Evolutionary conservation across 257 asterid genomes (phyloP).

Genomic region (Przewalskia tangutica): DNA sequence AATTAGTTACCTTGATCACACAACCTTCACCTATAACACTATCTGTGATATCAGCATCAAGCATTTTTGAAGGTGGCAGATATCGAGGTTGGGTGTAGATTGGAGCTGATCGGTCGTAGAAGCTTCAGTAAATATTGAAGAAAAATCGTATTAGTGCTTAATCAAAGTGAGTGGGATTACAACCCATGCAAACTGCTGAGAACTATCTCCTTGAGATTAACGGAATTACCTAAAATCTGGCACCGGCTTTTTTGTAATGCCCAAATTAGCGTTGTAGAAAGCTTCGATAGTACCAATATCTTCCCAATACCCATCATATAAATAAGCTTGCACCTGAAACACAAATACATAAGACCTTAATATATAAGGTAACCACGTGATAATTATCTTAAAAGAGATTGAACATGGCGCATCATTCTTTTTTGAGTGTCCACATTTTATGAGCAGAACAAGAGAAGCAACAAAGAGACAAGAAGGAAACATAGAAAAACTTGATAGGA

Average conservation of each 20-base stretch:
- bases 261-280: slow-evolving; percentile 89
- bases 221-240: slow-evolving; percentile 75
- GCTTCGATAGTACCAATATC: slow-evolving; percentile 98
- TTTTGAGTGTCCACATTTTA: not conserved
- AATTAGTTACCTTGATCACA: slow-evolving; percentile 66
- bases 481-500: not conserved
- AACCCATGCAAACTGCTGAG: not conserved
- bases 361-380: not conserved
- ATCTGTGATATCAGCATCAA: slow-evolving; percentile 93
- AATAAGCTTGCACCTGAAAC: slow-evolving; percentile 82
- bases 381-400: not conserved
- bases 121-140: slow-evolving; percentile 42
- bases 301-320: slow-evolving; percentile 97
- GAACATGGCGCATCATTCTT: not conserved
- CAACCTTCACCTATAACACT: slow-evolving; percentile 97
- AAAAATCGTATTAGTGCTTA: slow-evolving; percentile 6
- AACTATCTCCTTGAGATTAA: not conserved
- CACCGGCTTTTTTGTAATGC: slow-evolving; percentile 84
- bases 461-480: not conserved
- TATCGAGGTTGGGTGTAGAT: slow-evolving; percentile 95
- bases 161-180: not conserved
- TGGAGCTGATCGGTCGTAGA: slow-evolving; percentile 93
- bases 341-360: not conserved
- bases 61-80: slow-evolving; percentile 96
- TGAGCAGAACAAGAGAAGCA: not conserved